Evolutionary conservation across 2,329 filamentous ascomycete species (phyloP).

Genomic region (Calonectria honghensis): DNA sequence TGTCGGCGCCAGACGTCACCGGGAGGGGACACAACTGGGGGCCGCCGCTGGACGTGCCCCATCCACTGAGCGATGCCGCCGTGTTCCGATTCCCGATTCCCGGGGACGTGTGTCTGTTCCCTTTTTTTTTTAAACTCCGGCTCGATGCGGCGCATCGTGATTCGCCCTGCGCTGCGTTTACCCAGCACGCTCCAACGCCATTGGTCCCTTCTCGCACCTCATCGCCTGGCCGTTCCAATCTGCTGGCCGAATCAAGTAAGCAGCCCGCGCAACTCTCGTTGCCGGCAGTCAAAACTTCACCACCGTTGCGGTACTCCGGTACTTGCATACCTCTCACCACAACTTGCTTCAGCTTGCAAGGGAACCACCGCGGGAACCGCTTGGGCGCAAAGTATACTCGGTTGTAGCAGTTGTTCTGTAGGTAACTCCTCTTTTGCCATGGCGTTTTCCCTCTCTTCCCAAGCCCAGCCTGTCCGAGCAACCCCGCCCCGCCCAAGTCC

Average conservation of each 20-base stretch:
- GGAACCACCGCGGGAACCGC: too few species aligned
- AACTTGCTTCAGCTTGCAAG: background rate
- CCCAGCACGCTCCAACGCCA: slow-evolving; percentile 22
- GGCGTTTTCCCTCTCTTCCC: background rate
- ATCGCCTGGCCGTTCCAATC: slow-evolving; percentile 17
- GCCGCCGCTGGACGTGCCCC: background rate
- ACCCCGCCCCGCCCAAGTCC: slow-evolving; percentile 24
- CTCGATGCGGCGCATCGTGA: background rate
- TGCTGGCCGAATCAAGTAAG: slow-evolving; percentile 26
- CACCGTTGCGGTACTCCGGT: slow-evolving; percentile 7
- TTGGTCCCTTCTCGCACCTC: slow-evolving; percentile 39
- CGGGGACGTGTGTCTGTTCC: background rate
- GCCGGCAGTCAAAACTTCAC: slow-evolving; percentile 9
- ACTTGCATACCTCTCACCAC: background rate
- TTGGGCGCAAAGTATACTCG: too few species aligned
- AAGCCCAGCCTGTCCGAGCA: slow-evolving; percentile 12
- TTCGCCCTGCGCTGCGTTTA: background rate
- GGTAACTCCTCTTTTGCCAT: background rate
- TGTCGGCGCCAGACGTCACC: slow-evolving; percentile 22
- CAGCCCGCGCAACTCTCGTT: slow-evolving; percentile 10
- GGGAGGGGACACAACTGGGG: background rate
- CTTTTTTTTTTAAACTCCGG: background rate
- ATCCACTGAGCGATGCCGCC: slow-evolving; percentile 19
- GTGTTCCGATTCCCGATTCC: background rate
- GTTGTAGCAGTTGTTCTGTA: background rate